Evolutionary conservation across 192 early-diverging fungal species (phyloP), one percentile per base, ranked within the genome.

Genomic region (Coemansia aciculifera): DNA sequence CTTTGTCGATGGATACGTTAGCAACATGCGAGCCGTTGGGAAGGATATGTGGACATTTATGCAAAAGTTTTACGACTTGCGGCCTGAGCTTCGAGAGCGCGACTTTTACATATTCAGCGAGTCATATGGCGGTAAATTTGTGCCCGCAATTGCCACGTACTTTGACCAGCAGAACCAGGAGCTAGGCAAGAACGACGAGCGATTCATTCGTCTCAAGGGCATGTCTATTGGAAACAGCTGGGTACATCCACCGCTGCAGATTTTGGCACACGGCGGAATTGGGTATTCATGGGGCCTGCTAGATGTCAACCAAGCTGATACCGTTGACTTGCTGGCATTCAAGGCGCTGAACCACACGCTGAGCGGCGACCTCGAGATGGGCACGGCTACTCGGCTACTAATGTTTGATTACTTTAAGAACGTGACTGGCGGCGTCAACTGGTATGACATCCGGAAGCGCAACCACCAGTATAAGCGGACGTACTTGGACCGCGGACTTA

Each of bases 371-470:
- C 89, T 88, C 74, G 67, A 78, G 48, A 57, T 62, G 5, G 89
- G 88, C 0, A 83, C 74, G 36, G 54, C 63, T 5, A 54, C 68
- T 8, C 85, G 93, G 1, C 44, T 85, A 13, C 40, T 70, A 4
- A 42, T 93, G 17, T 95, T 93, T 80, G 86, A 87, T 15, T 74
- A 83, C 21, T 89, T 89, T 68, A 78, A 76, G 52, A 89, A 92
- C 39, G 79, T 80, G 42, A 89, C 90, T 0, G 92, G 91, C 23
- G 81, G 80, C 9, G 68, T 93, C 36, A 95, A 95, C 73, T 85
- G 71, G 78, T 95, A 95, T 66, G 93, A 95, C 66, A 74, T 93
- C 19, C 86, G 93, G 0, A 84, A 85, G 61, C 87, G 87, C 42
- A 70, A 81, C 63, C 73, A 85, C 64, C 80, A 79, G 31, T 90